Conservation (phyloP, 441 rosid species). For the Theobroma grandiflorum region DNA sequence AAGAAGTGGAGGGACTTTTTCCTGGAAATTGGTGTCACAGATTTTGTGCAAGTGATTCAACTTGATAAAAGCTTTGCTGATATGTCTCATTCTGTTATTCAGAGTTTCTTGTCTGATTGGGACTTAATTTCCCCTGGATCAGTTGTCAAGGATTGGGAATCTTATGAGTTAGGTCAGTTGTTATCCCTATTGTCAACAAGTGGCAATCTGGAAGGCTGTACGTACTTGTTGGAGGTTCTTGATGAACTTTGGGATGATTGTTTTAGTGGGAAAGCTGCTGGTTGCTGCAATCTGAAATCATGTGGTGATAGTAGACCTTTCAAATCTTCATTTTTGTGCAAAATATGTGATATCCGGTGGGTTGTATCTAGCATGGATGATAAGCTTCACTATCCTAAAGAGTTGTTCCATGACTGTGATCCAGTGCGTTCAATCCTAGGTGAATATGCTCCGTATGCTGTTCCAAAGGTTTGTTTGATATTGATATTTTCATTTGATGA, state of each 20-base stretch:
- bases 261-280: constrained; percentile 64
- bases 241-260: constrained; percentile 80
- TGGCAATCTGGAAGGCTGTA: constrained; percentile 62
- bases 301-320: constrained; percentile 50
- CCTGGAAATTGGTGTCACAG: constrained; percentile 81
- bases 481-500: neutral
- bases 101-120: constrained; percentile 38
- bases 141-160: constrained; percentile 87
- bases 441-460: constrained; percentile 79
- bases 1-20: constrained; percentile 89
- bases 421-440: constrained; percentile 82
- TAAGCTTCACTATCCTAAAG: constrained; percentile 72
- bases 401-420: constrained; percentile 85
- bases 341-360: constrained; percentile 73
- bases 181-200: constrained; percentile 54
- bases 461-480: constrained; percentile 80
- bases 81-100: constrained; percentile 41
- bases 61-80: constrained; percentile 67
- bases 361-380: constrained; percentile 79
- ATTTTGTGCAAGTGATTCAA: constrained; percentile 85
- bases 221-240: constrained; percentile 76
- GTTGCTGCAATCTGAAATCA: constrained; percentile 44
- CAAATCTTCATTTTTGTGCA: constrained; percentile 75
- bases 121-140: constrained; percentile 48
- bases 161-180: constrained; percentile 69